Evolutionary conservation across 306 rosid species (phyloP).

Genomic region (Malus sieversii): DNA sequence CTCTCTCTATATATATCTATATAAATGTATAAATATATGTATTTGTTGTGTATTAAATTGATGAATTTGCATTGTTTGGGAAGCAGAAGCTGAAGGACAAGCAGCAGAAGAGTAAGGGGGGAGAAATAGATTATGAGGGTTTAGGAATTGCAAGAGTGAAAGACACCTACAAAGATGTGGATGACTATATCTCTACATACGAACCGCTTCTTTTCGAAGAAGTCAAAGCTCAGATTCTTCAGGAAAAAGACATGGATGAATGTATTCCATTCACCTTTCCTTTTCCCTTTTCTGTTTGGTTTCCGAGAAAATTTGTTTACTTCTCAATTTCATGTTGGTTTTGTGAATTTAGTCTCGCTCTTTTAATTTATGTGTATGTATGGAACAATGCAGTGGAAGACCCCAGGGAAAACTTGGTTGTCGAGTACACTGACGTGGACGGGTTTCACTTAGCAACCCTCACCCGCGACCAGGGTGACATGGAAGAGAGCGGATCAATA

Average conservation of each 20-base stretch:
- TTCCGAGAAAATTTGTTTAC: not conserved
- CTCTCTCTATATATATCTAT: not conserved
- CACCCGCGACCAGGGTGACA: slow-evolving; percentile 24
- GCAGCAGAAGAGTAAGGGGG: slow-evolving; percentile 28
- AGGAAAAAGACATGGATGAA: slow-evolving; percentile 47
- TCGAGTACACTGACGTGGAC: slow-evolving; percentile 51
- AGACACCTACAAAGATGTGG: slow-evolving; percentile 49
- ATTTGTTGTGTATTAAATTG: not conserved
- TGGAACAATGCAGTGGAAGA: slow-evolving; percentile 37
- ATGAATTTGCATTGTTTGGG: not conserved
- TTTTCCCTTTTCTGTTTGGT: not conserved
- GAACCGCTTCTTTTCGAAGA: slow-evolving; percentile 89
- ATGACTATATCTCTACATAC: slow-evolving; percentile 71
- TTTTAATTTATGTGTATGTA: no score
- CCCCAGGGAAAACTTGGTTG: slow-evolving; percentile 59
- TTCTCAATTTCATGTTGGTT: not conserved
- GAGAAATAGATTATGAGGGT: slow-evolving; percentile 5
- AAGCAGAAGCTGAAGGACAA: slow-evolving; percentile 12
- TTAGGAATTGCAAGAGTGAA: slow-evolving; percentile 44
- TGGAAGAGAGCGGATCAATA: slow-evolving; percentile 25
- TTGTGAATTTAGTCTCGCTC: not conserved
- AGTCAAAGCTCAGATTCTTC: slow-evolving; percentile 66
- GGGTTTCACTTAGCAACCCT: slow-evolving; percentile 69
- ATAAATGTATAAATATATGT: not conserved
- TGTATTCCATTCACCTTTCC: slow-evolving; percentile 21